These are phyloP conservation scores for Globisporangium abappressorium DNA, from an alignment of 352 stramenopile species.

Conservation along the genomic window DNA sequence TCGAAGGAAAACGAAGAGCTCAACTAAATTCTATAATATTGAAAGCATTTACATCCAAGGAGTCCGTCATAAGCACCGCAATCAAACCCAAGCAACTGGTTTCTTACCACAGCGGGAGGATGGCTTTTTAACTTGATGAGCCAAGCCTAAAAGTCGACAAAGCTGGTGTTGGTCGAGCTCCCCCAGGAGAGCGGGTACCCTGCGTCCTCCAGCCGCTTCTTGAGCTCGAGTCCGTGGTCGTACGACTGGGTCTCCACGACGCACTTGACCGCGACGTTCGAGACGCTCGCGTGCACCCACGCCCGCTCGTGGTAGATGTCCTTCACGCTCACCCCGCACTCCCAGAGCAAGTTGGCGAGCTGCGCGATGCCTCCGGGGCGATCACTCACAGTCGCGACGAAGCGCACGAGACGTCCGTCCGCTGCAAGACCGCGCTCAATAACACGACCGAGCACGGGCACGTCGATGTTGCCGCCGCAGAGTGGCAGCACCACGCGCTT, in stretches of 20 bases:
- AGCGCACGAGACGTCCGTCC: conserved; percentile 94
- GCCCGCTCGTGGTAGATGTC: conserved; percentile 98
- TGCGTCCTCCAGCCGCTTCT: conserved; percentile 75
- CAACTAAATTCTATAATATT: not conserved
- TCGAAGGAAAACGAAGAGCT: not conserved
- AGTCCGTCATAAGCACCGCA: too few relatives aligned
- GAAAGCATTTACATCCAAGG: not conserved
- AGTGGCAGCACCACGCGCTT: conserved; percentile 96
- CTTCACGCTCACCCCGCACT: conserved; percentile 92
- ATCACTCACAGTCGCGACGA: conserved; percentile 96
- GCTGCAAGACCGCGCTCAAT: conserved; percentile 97
- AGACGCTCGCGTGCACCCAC: conserved; percentile 94
- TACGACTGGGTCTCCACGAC: conserved; percentile 94
- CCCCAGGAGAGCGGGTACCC: conserved; percentile 90
- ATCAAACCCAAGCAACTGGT: too few relatives aligned
- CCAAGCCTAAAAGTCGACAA: conserved; percentile 21
- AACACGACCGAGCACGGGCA: conserved; percentile 92
- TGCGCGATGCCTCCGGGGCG: conserved; percentile 92
- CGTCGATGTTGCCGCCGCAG: conserved; percentile 98
- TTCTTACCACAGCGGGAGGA: not conserved
- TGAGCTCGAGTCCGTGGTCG: conserved; percentile 89
- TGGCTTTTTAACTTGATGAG: not conserved
- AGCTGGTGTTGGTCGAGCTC: conserved; percentile 26
- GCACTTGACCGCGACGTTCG: conserved; percentile 95
- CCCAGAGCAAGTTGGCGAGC: conserved; percentile 88